phyloP scores from a whole-genome alignment of 495 filamentous ascomycete genomes.

The Cudoniella acicularis region DNA sequence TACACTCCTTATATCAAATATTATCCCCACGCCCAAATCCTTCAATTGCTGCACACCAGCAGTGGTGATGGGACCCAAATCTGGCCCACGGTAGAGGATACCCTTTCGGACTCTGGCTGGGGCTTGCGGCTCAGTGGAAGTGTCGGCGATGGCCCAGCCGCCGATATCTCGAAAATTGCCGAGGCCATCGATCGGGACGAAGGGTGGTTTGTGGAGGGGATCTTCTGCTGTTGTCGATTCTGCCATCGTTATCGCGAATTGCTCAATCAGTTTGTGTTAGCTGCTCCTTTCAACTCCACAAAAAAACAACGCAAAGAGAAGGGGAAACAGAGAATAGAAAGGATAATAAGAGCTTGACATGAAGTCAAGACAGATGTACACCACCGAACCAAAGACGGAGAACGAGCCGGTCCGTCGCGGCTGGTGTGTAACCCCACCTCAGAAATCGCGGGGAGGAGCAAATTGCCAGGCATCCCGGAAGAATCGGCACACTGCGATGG shows the following conservation, averaged over 20 bases:
- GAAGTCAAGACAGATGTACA: no score
- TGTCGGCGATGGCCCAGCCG: constrained; percentile 17
- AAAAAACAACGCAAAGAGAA: no score
- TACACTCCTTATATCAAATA: constrained; percentile 44
- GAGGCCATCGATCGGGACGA: constrained; percentile 31
- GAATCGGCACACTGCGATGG: no score
- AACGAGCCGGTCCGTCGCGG: no score
- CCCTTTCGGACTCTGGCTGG: constrained; percentile 25
- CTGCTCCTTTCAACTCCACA: no score
- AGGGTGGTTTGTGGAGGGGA: constrained; percentile 25
- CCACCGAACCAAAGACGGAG: no score
- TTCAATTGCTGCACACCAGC: constrained; percentile 30
- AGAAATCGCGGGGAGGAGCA: no score
- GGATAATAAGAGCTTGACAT: no score
- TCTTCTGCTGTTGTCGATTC: not conserved
- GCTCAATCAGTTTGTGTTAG: no score
- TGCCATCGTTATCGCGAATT: not conserved
- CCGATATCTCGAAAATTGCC: constrained; percentile 37
- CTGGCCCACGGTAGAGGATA: constrained; percentile 36
- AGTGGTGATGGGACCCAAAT: constrained; percentile 27
- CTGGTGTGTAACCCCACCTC: no score
- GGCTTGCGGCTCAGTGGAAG: no score
- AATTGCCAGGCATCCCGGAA: no score
- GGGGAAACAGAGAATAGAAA: not conserved
- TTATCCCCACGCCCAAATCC: constrained; percentile 29